Conservation (phyloP, 257 asterid species). For the Oldenlandia corymbosa region DNA sequence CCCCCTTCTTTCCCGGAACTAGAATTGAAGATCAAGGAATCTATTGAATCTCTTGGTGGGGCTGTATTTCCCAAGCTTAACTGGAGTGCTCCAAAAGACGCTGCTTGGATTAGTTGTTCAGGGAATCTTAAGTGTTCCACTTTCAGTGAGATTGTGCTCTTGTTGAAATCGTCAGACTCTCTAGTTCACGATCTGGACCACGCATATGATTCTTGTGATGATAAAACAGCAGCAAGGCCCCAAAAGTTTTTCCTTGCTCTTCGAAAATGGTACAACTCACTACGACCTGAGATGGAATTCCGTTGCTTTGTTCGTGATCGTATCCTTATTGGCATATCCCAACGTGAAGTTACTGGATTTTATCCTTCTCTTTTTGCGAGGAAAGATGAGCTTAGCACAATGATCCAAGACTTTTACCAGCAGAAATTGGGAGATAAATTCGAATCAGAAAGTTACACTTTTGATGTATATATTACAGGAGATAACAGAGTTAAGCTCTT, state of each 20-base stretch:
- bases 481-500: constrained; percentile 68
- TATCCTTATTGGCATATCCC: constrained; percentile 57
- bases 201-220: constrained; percentile 68
- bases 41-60: constrained; percentile 74
- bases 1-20: constrained; percentile 81
- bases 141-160: constrained; percentile 70
- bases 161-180: constrained; percentile 74
- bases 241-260: constrained; percentile 58
- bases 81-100: constrained; percentile 90
- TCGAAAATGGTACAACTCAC: constrained; percentile 70
- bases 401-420: constrained; percentile 39
- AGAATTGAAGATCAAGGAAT: constrained; percentile 47
- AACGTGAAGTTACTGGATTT: constrained; percentile 79
- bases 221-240: constrained; percentile 61
- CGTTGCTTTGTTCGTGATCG: constrained; percentile 59
- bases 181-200: constrained; percentile 66
- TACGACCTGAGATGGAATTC: constrained; percentile 85
- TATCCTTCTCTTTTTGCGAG: constrained; percentile 63
- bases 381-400: constrained; percentile 25
- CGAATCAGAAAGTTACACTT: constrained; percentile 52
- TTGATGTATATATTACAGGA: constrained; percentile 66
- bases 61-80: constrained; percentile 84
- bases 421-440: constrained; percentile 42
- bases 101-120: constrained; percentile 83
- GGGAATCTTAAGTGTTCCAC: constrained; percentile 67